Percentiles rank a stretch among this genome's conserved stretches.
phyloP scores from a whole-genome alignment of 2,329 filamentous ascomycete species.

The Talaromyces funiculosus region DNA sequence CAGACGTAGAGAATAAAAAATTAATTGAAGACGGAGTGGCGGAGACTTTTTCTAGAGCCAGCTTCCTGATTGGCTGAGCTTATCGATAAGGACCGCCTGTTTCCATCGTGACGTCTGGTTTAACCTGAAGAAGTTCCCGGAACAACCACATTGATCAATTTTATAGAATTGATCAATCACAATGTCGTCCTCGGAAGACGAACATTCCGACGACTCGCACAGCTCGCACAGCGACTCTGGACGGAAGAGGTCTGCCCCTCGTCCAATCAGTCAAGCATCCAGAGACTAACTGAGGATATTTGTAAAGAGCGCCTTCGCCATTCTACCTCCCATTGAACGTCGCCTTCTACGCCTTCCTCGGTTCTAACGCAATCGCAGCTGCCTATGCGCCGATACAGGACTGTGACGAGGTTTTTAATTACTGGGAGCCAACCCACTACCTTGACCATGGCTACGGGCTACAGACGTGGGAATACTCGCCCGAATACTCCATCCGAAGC shows the following conservation, averaged over 20 bases:
- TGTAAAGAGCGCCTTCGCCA: conserved; percentile 33
- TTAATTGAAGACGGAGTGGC: conserved; percentile 11
- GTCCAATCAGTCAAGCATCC: conserved; percentile 2
- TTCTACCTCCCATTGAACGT: conserved; percentile 66
- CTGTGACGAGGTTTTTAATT: conserved; percentile 98
- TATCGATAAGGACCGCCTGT: conserved; percentile 12
- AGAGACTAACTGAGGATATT: conserved; percentile 18
- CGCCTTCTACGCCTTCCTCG: conserved; percentile 75
- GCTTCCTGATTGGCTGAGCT: conserved; percentile 11
- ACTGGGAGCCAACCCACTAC: conserved; percentile 97
- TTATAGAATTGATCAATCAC: neutral
- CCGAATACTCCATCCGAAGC: conserved; percentile 87
- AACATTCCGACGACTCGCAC: conserved; percentile 12
- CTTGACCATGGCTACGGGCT: conserved; percentile 85
- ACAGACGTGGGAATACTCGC: conserved; percentile 98
- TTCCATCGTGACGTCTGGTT: neutral
- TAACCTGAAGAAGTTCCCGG: neutral
- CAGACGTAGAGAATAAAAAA: neutral
- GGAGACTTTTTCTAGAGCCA: conserved; percentile 11
- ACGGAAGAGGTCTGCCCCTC: conserved; percentile 6
- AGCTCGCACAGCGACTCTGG: conserved; percentile 12
- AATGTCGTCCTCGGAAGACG: conserved; percentile 16
- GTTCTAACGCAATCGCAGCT: conserved; percentile 69
- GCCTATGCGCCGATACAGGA: conserved; percentile 88
- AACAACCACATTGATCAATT: neutral